These are phyloP conservation scores for Rhizophagus sp. DNA, from an alignment of 192 early-diverging fungal species.

Conservation along the genomic window DNA sequence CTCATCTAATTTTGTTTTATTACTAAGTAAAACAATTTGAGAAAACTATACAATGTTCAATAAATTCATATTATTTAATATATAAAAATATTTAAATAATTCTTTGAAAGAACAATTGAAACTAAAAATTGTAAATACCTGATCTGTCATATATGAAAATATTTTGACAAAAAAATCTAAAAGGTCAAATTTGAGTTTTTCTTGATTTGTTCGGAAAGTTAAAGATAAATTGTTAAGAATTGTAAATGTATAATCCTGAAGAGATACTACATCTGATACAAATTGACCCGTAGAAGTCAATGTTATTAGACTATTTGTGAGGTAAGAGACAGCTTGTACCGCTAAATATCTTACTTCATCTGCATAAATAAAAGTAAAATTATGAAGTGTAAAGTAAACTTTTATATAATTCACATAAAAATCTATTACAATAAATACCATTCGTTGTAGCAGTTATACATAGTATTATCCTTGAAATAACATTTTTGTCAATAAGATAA, in stretches of 20 bases:
- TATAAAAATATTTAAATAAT: conserved; percentile 1
- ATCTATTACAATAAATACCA: conserved; percentile 31
- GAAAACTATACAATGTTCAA: not conserved
- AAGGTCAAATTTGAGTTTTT: conserved; percentile 38
- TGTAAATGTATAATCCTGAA: conserved; percentile 8
- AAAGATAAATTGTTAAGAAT: conserved; percentile 31
- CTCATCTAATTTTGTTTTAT: not conserved
- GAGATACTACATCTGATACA: not conserved
- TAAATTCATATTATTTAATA: conserved; percentile 9
- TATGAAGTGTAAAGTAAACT: not conserved
- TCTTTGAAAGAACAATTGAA: too few species aligned
- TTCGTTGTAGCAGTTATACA: conserved; percentile 32
- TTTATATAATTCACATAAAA: not conserved
- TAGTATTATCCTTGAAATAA: conserved; percentile 32
- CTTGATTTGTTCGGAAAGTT: conserved; percentile 34
- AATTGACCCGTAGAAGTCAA: not conserved
- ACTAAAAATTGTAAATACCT: conserved; percentile 13
- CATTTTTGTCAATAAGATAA: conserved; percentile 36
- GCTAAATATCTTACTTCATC: conserved; percentile 33
- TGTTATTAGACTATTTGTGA: conserved; percentile 21
- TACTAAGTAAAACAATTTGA: not conserved
- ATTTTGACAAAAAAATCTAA: conserved; percentile 36
- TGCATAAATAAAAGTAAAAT: conserved; percentile 12
- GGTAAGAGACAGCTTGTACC: conserved; percentile 20
- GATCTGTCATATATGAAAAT: conserved; percentile 21